A percentile compares a stretch with the other conserved stretches of the same genome.
phyloP scores from a whole-genome alignment of 805 yeast genomes.

The Spathaspora arborariae region DNA sequence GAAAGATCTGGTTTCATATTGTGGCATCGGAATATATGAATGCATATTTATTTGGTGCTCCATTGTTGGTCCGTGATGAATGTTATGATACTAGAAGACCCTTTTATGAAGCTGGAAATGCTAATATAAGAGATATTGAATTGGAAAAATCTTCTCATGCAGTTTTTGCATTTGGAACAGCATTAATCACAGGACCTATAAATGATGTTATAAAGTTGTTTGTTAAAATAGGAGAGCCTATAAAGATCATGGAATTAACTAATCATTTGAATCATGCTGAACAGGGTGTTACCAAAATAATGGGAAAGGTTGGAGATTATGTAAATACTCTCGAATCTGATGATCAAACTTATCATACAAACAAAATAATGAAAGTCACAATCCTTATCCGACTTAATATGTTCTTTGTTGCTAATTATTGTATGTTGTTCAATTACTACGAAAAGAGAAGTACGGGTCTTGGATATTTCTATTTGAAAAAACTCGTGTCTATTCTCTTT shows the following conservation, averaged over 20 bases:
- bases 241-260: constrained; percentile 18
- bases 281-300: constrained; percentile 25
- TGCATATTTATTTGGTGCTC: constrained; percentile 43
- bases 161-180: constrained; percentile 24
- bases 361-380: constrained; percentile 13
- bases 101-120: constrained; percentile 27
- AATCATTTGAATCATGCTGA: constrained; percentile 34
- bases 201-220: constrained; percentile 21
- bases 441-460: constrained; percentile 27
- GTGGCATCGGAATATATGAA: constrained; percentile 36
- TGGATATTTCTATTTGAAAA: constrained; percentile 32
- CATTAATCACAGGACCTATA: constrained; percentile 30
- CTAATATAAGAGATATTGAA: constrained; percentile 29
- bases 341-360: constrained; percentile 9
- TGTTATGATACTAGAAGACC: constrained; percentile 47
- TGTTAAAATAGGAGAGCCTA: constrained; percentile 14
- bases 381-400: constrained; percentile 22
- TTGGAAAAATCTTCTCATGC: constrained; percentile 34
- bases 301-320: constrained; percentile 35
- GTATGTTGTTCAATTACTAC: constrained; percentile 36
- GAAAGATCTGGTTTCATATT: constrained; percentile 28
- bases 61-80: constrained; percentile 32
- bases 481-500: constrained; percentile 19
- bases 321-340: constrained; percentile 16
- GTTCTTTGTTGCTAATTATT: constrained; percentile 24